phyloP scores from a whole-genome alignment of 164 flowering plant species.

The Liriodendron chinense region DNA sequence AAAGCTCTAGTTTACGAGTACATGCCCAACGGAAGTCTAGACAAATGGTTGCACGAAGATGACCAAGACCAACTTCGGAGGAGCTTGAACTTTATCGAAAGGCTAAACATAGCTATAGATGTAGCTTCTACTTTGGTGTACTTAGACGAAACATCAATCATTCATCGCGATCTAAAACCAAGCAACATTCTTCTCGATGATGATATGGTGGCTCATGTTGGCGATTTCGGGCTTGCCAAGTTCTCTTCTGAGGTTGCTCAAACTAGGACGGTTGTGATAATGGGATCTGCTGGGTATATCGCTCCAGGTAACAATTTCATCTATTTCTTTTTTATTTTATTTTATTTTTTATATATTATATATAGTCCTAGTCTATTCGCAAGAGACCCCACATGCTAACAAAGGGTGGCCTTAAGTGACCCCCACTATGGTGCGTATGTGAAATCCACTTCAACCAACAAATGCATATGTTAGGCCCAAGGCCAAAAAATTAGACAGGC shows the following conservation, averaged over 20 bases:
- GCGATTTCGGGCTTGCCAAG: constrained; percentile 36
- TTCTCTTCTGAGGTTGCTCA: not conserved
- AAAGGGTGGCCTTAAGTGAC: too few species aligned
- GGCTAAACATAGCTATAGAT: constrained; percentile 18
- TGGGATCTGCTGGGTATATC: not conserved
- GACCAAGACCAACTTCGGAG: not conserved
- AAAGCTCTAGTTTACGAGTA: not conserved
- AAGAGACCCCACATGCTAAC: too few species aligned
- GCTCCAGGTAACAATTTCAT: not conserved
- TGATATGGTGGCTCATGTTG: constrained; percentile 31
- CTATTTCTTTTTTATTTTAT: too few species aligned
- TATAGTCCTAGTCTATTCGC: too few species aligned
- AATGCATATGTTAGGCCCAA: too few species aligned
- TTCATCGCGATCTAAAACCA: constrained; percentile 37
- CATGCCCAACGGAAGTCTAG: not conserved
- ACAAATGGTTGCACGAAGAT: not conserved
- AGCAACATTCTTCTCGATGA: constrained; percentile 32
- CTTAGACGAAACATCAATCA: constrained; percentile 23
- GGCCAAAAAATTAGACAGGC: too few species aligned
- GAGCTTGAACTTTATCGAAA: not conserved
- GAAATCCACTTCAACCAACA: too few species aligned
- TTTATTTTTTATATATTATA: too few species aligned
- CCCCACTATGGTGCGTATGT: too few species aligned
- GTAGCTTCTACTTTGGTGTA: constrained; percentile 32
- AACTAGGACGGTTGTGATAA: not conserved